These are phyloP conservation scores for Epichloe hybrida DNA, from an alignment of 2,329 filamentous ascomycete genomes.

Conservation along the genomic window DNA sequence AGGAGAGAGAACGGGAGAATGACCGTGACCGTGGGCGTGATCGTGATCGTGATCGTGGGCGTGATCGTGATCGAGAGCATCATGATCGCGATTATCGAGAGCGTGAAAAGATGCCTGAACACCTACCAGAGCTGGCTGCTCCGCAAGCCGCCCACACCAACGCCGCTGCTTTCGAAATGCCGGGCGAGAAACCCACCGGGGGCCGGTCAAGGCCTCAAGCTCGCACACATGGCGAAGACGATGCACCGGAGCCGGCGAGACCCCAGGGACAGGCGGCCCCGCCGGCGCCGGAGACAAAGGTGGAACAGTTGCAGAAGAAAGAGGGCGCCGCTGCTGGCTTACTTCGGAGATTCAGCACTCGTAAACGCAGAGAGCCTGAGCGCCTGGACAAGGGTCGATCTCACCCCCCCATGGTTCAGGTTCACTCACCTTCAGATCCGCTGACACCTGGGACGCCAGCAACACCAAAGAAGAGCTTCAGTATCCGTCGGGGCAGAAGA, in stretches of 20 bases:
- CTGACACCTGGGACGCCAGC: constrained; percentile 23
- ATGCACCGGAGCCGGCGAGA: constrained; percentile 50
- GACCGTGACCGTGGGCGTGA: constrained; percentile 14
- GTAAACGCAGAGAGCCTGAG: constrained; percentile 56
- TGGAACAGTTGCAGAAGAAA: constrained; percentile 56
- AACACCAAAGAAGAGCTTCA: constrained; percentile 74
- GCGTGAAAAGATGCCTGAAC: constrained; percentile 25
- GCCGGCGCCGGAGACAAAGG: constrained; percentile 38
- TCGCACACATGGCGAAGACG: constrained; percentile 89
- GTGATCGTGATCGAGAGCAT: constrained; percentile 5
- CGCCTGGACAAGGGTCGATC: constrained; percentile 50
- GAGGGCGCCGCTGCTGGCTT: constrained; percentile 78
- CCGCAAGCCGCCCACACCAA: constrained; percentile 88
- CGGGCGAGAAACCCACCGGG: constrained; percentile 75
- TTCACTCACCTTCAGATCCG: constrained; percentile 62
- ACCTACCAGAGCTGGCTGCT: constrained; percentile 60
- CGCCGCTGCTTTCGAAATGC: constrained; percentile 69
- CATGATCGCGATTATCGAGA: constrained; percentile 16
- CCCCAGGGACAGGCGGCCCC: constrained; percentile 16
- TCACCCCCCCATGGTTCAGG: constrained; percentile 66
- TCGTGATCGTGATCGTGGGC: constrained; percentile 1
- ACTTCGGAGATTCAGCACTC: constrained; percentile 80
- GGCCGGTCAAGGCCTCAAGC: constrained; percentile 73
- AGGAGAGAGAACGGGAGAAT: constrained; percentile 14
- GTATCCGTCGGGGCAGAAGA: constrained; percentile 50